Evolutionary conservation across 2,329 filamentous ascomycete genomes (phyloP).

Genomic region (Beauveria brongniartii): DNA sequence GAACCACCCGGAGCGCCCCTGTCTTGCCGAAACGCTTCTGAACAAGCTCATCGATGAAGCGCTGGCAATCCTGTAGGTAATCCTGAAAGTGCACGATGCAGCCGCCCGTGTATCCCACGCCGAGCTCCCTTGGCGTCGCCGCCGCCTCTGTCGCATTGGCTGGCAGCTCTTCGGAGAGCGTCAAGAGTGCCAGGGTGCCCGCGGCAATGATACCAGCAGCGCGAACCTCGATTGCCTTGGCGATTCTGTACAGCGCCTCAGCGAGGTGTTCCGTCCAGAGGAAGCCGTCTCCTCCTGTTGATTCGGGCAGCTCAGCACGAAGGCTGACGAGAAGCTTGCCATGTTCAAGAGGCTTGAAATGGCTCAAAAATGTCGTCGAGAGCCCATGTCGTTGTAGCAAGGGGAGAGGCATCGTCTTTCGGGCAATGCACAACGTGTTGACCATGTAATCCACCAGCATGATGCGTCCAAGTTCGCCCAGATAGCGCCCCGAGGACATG

Average conservation of each 20-base stretch:
- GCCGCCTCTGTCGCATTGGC: conserved; percentile 17
- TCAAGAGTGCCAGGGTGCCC: conserved; percentile 61
- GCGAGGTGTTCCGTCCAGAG: conserved; percentile 56
- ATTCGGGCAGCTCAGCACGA: conserved; percentile 43
- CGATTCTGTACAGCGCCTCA: conserved; percentile 54
- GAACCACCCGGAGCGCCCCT: conserved; percentile 34
- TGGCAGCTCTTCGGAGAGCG: conserved; percentile 59
- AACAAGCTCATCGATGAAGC: conserved; percentile 53
- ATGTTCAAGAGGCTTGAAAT: conserved; percentile 49
- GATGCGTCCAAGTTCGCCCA: conserved; percentile 67
- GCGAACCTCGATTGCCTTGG: conserved; percentile 61
- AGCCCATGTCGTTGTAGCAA: conserved; percentile 54
- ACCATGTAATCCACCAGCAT: conserved; percentile 59
- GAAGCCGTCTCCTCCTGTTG: conserved; percentile 38
- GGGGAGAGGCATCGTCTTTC: conserved; percentile 42
- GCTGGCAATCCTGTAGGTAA: conserved; percentile 62
- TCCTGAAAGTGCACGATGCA: conserved; percentile 75
- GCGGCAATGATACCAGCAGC: conserved; percentile 69
- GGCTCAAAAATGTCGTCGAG: conserved; percentile 65
- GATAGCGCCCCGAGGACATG: conserved; percentile 72
- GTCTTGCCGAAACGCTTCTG: conserved; percentile 19
- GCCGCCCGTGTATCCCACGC: conserved; percentile 72
- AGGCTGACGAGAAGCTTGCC: conserved; percentile 38
- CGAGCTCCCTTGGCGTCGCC: conserved; percentile 43
- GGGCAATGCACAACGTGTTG: conserved; percentile 29